Base-by-base conservation (phyloP, 2,329 filamentous ascomycete genomes). In the Pestalotiopsis sp. region DNA sequence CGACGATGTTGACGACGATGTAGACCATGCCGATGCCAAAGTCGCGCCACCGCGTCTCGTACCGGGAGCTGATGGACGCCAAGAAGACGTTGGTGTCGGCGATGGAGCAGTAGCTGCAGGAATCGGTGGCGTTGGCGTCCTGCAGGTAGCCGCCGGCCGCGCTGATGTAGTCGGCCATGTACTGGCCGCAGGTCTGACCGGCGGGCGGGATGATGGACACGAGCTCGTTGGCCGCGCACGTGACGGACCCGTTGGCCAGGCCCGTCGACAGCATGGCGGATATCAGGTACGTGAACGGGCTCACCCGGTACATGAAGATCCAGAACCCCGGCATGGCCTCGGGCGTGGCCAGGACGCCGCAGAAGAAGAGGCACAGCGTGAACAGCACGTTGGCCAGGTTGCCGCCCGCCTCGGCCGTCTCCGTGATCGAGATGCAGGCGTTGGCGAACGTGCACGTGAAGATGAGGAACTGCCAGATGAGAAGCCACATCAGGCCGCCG, bases 371-470 rank as follows among this genome's bases (percentile, higher is more conserved):
- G 70, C 86, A 90, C 67, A 95, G 84, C 45, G 87, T 90, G 82
- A 95, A 95, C 74, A 92, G 81, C 69, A 95, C 78, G 71, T 93
- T 93, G 74, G 92, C 92, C 70, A 96, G 83, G 79, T 94, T 93
- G 66, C 90, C 92, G 68, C 90, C 93, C 0, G 88, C 91, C 79
- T 95, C 92, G 20, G 93, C 92, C 36, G 89, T 89, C 68, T 93
- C 91, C 69, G 95, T 88, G 17, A 90, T 91, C 1, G 93, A 90
- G 73, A 96, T 93, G 73, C 93, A 83, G 82, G 95, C 89, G 70
- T 92, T 88, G 9, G 92, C 90, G 77, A 97, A 97, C 4, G 93
- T 96, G 12, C 89, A 93, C 0, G 92, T 91, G 81, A 95, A 95
- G 67, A 97, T 80, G 72, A 95, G 85, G 86, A 97, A 97, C 71